Evolutionary conservation across 1,284 basidiomycete species (phyloP).

Genomic region (Takashimella koratensis): DNA sequence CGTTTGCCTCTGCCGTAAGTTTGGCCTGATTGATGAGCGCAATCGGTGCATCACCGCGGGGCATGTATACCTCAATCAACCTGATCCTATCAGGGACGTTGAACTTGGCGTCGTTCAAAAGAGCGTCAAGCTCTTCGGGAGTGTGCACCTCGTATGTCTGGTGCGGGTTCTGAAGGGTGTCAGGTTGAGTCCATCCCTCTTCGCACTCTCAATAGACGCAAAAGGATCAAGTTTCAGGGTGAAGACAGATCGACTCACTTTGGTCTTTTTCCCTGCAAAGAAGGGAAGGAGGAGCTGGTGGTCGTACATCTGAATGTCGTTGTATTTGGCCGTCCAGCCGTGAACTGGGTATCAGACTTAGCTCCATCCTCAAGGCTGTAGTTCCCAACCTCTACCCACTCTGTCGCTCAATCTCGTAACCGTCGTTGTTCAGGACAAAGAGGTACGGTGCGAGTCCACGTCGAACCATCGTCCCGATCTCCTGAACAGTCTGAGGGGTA

Average conservation of each 20-base stretch:
- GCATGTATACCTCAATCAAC: conserved; percentile 48
- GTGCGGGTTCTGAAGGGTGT: conserved; percentile 18
- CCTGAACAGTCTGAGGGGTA: conserved; percentile 48
- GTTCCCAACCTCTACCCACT: conserved; percentile 68
- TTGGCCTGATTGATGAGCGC: conserved; percentile 47
- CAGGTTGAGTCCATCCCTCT: background rate
- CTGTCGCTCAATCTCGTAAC: conserved; percentile 81
- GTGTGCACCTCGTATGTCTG: conserved; percentile 36
- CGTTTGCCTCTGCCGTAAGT: conserved; percentile 47
- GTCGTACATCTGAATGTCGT: conserved; percentile 50
- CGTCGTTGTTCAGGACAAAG: conserved; percentile 78
- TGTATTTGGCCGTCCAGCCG: conserved; percentile 48
- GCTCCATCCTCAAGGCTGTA: too few species aligned
- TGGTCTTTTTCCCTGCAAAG: conserved; percentile 39
- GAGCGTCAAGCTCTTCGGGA: conserved; percentile 56
- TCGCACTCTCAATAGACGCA: background rate
- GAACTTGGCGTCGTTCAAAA: conserved; percentile 43
- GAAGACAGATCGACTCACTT: conserved; percentile 12
- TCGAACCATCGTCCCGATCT: conserved; percentile 53
- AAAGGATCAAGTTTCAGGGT: background rate
- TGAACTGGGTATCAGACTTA: conserved; percentile 39
- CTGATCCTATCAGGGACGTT: conserved; percentile 40
- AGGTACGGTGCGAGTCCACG: conserved; percentile 49
- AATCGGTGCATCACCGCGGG: conserved; percentile 35
- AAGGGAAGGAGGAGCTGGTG: conserved; percentile 46